Evolutionary conservation across 1,284 basidiomycete species (phyloP).

Genomic region (Cryptococcus sp.): DNA sequence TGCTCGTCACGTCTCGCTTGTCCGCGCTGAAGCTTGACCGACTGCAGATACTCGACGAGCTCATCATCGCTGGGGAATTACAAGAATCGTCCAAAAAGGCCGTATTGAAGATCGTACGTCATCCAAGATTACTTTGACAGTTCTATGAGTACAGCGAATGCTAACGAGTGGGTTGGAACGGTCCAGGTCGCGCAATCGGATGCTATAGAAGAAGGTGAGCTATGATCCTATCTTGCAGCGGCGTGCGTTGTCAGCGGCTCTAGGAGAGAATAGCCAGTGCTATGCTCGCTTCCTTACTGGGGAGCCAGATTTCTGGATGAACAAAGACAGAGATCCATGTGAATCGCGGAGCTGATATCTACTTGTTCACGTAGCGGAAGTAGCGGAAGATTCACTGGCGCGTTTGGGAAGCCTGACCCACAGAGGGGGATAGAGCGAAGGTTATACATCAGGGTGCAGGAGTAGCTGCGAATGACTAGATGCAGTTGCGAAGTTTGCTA

Average conservation of each 20-base stretch:
- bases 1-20: no score
- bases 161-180: not conserved
- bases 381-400: constrained; percentile 50
- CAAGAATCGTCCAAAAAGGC: constrained; percentile 99
- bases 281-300: constrained; percentile 25
- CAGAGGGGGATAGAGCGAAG: constrained; percentile 7
- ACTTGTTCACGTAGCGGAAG: constrained; percentile 36
- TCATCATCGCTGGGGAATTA: constrained; percentile 96
- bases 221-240: not conserved
- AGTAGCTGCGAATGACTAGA: no score
- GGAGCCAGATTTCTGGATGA: constrained; percentile 25
- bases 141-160: not conserved
- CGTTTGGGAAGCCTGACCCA: constrained; percentile 41
- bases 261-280: no score
- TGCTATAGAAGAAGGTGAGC: constrained; percentile 57
- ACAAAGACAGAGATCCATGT: not conserved
- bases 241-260: no score
- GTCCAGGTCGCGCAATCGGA: constrained; percentile 55
- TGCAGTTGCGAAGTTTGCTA: not conserved
- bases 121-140: constrained; percentile 1
- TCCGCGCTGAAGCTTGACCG: not conserved
- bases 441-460: not conserved
- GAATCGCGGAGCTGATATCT: not conserved
- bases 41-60: constrained; percentile 85
- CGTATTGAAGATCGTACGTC: constrained; percentile 77